These are phyloP conservation scores for Candida sanyiensis DNA, from an alignment of 805 yeast genomes.

Conservation along the genomic window DNA sequence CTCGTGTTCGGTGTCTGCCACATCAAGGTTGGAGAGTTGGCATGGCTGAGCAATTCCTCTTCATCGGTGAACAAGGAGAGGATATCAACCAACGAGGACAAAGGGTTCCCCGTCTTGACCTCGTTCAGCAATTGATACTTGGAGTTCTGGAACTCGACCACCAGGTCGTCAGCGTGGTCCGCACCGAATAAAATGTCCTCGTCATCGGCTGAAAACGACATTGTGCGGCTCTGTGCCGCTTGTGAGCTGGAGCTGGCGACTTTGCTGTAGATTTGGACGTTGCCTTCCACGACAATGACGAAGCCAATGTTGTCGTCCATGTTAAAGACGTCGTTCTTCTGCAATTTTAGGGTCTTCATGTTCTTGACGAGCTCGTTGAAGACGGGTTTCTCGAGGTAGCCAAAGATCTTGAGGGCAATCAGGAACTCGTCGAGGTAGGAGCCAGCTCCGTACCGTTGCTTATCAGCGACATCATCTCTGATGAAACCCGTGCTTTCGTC, in stretches of 20 bases:
- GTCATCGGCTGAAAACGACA: conserved; percentile 10
- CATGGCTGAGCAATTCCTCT: conserved; percentile 14
- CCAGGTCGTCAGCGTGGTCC: conserved; percentile 5
- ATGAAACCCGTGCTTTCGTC: conserved; percentile 7
- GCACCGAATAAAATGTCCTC: conserved; percentile 20
- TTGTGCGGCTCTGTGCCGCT: conserved; percentile 6
- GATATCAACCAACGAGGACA: conserved; percentile 77
- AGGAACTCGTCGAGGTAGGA: conserved; percentile 85
- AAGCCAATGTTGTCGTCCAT: conserved; percentile 78
- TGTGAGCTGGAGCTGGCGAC: conserved; percentile 29
- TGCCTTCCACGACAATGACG: conserved; percentile 89
- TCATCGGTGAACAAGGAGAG: conserved; percentile 63
- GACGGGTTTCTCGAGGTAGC: conserved; percentile 83
- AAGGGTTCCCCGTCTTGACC: conserved; percentile 77
- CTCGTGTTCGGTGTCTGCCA: conserved; percentile 1
- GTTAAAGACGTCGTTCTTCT: conserved; percentile 67
- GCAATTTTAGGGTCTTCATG: conserved; percentile 82
- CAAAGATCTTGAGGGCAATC: conserved; percentile 88
- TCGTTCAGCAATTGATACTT: conserved; percentile 72
- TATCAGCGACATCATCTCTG: conserved; percentile 36
- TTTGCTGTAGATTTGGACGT: conserved; percentile 69
- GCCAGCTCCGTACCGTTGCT: conserved; percentile 40
- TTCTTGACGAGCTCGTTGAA: conserved; percentile 89
- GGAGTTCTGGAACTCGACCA: conserved; percentile 47
- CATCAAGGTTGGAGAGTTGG: conserved; percentile 7